Percentiles rank a stretch among this genome's conserved stretches.
Evolutionary conservation across 306 rosid species (phyloP).

Genomic region (Cucurbita ficifolia): DNA sequence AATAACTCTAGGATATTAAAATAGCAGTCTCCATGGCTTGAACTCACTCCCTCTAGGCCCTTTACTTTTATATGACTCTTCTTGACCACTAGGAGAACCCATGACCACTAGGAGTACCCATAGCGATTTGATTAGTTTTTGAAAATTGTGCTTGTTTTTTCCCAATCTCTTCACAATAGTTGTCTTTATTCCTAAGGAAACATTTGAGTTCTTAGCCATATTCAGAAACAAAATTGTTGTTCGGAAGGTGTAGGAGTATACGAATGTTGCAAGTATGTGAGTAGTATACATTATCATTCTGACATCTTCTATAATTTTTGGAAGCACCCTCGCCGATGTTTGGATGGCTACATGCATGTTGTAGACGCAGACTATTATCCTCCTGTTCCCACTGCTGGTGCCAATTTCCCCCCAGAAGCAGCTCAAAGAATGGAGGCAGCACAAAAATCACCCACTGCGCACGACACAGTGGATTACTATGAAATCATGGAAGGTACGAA

Average conservation of each 20-base stretch:
- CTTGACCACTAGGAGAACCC: too few species aligned
- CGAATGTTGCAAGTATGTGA: not conserved
- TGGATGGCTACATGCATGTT: slow-evolving; percentile 88
- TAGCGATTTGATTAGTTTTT: too few species aligned
- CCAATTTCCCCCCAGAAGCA: slow-evolving; percentile 69
- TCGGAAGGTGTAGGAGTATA: not conserved
- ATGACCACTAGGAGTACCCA: too few species aligned
- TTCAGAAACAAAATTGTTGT: not conserved
- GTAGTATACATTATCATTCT: slow-evolving; percentile 1
- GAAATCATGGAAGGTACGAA: slow-evolving; percentile 81
- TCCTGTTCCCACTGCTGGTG: slow-evolving; percentile 57
- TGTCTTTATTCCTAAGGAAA: too few species aligned
- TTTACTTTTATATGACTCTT: too few species aligned
- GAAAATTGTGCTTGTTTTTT: too few species aligned
- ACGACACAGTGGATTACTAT: slow-evolving; percentile 64
- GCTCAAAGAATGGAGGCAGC: slow-evolving; percentile 82
- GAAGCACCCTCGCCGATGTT: slow-evolving; percentile 67
- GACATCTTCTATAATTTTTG: slow-evolving; percentile 15
- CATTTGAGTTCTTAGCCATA: too few species aligned
- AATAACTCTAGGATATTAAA: too few species aligned
- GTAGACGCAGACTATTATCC: slow-evolving; percentile 74
- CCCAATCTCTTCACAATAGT: too few species aligned
- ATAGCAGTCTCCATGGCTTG: too few species aligned
- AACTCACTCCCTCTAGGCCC: too few species aligned
- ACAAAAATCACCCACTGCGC: slow-evolving; percentile 51